Evolutionary conservation across 2,329 filamentous ascomycete genomes (phyloP), one percentile per base, ranked within the genome.

Genomic region (Trichoderma sp.): DNA sequence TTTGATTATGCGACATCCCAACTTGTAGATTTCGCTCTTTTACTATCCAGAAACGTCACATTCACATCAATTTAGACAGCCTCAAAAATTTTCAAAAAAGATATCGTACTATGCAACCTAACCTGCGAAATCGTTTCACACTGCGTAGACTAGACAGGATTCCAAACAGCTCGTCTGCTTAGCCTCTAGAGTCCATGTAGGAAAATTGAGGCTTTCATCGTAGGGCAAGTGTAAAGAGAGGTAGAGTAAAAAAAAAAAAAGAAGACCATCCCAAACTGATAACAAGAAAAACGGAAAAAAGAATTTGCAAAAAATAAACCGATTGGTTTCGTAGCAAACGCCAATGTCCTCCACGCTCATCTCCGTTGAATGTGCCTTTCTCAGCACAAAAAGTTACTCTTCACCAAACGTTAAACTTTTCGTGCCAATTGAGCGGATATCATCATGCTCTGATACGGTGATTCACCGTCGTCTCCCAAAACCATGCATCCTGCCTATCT

Each of bases 321-420:
- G 43, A 66, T 39, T 26, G 52, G 60, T 54, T 65, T 51, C 21
- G 54, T 66, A 37, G 54, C 64, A 66, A 64, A 59, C 64, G 64
- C 54, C 64, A 16, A 37, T 58, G 58, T 66, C 54, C 64, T 59
- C 64, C 64, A 51, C 63, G 24, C 39, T 59, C 64, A 11, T 51
- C 64, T 54, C 52, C 26, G 10, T 30, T 51, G 52, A 51, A 49
- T 59, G 54, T 59, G 54, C 52, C 64, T 58, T 49, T 59, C 30
- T 59, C 14, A 16, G 52, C 54, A 30, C 30, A 51, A 37, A 59
- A 11, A 24, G 10, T 21, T 11, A 21, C 43, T n/a, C 11, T 55
- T 51, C 39, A 16, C 39, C 21, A n/a, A 34, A 37, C 3, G 43
- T 34, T 43, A 4, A 51, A 37, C 64, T 37, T 13, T 59, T 24